These are phyloP conservation scores for Phytophthora pini DNA, from an alignment of 352 stramenopile genomes.

Conservation along the genomic window DNA sequence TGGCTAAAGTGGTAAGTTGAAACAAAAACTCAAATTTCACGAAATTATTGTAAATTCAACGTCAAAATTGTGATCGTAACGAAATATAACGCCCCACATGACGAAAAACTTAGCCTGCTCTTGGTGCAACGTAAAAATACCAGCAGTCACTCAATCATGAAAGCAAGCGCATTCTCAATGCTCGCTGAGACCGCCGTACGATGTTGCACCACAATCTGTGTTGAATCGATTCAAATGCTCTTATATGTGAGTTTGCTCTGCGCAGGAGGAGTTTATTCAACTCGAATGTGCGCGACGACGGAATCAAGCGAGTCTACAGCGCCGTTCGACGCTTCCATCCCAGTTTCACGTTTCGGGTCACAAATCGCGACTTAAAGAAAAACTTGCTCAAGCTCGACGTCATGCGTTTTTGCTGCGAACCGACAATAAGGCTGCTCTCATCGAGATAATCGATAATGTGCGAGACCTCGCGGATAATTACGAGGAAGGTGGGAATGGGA, in stretches of 20 bases:
- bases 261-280: constrained; percentile 66
- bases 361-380: constrained; percentile 55
- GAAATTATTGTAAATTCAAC: too few relatives aligned
- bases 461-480: constrained; percentile 41
- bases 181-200: constrained; percentile 49
- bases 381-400: constrained; percentile 47
- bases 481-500: background rate
- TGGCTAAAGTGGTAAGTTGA: too few relatives aligned
- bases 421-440: constrained; percentile 59
- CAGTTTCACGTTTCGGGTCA: constrained; percentile 50
- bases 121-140: too few relatives aligned
- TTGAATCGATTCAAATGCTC: too few relatives aligned
- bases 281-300: constrained; percentile 60
- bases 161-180: constrained; percentile 36
- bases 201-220: too few relatives aligned
- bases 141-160: background rate
- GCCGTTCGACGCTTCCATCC: constrained; percentile 50
- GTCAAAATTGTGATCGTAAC: too few relatives aligned
- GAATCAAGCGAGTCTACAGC: constrained; percentile 50
- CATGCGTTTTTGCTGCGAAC: constrained; percentile 56
- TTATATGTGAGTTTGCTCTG: too few relatives aligned
- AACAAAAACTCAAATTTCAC: too few relatives aligned
- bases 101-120: too few relatives aligned
- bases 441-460: constrained; percentile 50
- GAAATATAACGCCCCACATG: too few relatives aligned